A percentile compares a stretch with the other conserved stretches of the same genome.
These are phyloP conservation scores for Verticillium zaregamsianum DNA, from an alignment of 2,329 filamentous ascomycete genomes.

Conservation along the genomic window DNA sequence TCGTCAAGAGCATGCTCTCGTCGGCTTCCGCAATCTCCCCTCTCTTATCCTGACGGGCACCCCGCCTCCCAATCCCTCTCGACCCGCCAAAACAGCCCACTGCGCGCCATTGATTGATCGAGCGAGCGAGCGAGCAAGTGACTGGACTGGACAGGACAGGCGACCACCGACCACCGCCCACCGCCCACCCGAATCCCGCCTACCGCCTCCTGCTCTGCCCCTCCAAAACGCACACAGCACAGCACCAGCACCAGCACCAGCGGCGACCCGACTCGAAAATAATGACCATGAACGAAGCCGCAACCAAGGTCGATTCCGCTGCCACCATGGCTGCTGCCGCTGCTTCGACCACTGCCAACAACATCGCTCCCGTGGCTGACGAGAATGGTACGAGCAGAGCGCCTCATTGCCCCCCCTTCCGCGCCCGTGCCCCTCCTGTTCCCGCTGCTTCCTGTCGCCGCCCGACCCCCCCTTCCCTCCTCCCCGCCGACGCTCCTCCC, in stretches of 20 bases:
- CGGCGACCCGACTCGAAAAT: conserved; percentile 18
- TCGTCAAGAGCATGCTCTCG: not conserved
- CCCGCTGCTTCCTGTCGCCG: not conserved
- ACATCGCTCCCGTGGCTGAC: conserved; percentile 21
- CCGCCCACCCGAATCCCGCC: not conserved
- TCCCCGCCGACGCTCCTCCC: conserved; percentile 15
- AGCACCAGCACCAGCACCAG: not conserved
- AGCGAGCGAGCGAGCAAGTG: not conserved
- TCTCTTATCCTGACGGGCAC: not conserved
- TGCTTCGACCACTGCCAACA: conserved; percentile 22
- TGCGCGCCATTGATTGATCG: not conserved
- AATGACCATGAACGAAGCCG: conserved; percentile 36
- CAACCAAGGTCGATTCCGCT: conserved; percentile 29
- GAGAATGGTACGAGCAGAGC: conserved; percentile 34
- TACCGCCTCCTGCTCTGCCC: not conserved
- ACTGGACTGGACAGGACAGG: not conserved
- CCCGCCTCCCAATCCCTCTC: not conserved
- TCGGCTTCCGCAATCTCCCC: not conserved
- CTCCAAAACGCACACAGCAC: conserved; percentile 2
- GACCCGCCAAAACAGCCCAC: not conserved
- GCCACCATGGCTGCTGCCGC: conserved; percentile 32
- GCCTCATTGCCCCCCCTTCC: conserved; percentile 19
- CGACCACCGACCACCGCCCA: not conserved
- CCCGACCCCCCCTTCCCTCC: conserved; percentile 7
- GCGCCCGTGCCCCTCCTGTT: conserved; percentile 20